These are phyloP conservation scores for Penicillium angulare DNA, from an alignment of 495 filamentous ascomycete genomes.

Conservation along the genomic window DNA sequence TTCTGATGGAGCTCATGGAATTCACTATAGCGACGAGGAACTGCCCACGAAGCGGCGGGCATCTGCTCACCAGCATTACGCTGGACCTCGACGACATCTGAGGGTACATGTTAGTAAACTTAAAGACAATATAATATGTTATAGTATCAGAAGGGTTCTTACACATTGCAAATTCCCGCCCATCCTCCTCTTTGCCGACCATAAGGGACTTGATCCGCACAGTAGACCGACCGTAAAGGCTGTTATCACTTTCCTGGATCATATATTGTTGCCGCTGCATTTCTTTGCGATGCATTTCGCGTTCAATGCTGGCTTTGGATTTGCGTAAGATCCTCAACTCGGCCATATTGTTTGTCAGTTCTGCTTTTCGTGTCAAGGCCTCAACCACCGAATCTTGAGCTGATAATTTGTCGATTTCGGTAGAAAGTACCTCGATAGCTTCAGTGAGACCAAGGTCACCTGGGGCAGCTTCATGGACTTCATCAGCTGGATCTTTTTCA, in stretches of 20 bases:
- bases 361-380: slow-evolving; percentile 87
- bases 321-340: slow-evolving; percentile 92
- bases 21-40: slow-evolving; percentile 86
- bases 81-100: slow-evolving; percentile 84
- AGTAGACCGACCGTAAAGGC: slow-evolving; percentile 85
- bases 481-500: slow-evolving; percentile 67
- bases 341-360: slow-evolving; percentile 92
- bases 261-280: slow-evolving; percentile 96
- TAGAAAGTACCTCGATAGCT: slow-evolving; percentile 78
- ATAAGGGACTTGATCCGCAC: slow-evolving; percentile 89
- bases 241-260: slow-evolving; percentile 97
- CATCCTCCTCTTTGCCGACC: slow-evolving; percentile 87
- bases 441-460: slow-evolving; percentile 93
- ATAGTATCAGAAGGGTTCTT: slow-evolving; percentile 21
- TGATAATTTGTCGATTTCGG: slow-evolving; percentile 84
- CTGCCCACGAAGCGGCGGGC: slow-evolving; percentile 78
- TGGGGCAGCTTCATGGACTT: slow-evolving; percentile 91
- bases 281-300: slow-evolving; percentile 91
- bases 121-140: not conserved
- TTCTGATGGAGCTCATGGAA: slow-evolving; percentile 95
- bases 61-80: slow-evolving; percentile 87
- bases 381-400: slow-evolving; percentile 90
- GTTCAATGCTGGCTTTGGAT: slow-evolving; percentile 86
- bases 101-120: slow-evolving; percentile 2
- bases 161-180: slow-evolving; percentile 89